A percentile compares a stretch with the other conserved stretches of the same genome.
Conservation (phyloP, 768 basidiomycete genomes). For the Clavulina sp. region DNA sequence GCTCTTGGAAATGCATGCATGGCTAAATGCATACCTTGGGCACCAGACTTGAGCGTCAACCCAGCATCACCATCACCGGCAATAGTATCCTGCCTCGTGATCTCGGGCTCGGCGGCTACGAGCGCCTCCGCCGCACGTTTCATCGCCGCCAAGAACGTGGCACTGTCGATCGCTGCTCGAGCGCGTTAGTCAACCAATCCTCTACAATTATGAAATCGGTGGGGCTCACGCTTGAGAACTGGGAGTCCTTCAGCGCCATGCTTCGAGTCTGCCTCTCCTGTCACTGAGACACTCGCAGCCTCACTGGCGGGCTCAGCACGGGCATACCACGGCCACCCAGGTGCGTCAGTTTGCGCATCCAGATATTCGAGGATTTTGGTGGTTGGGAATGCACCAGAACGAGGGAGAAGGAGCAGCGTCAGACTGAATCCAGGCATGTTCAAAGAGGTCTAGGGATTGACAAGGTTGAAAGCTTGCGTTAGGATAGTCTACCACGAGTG, state of each 20-base stretch:
- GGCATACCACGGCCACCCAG: conserved; percentile 77
- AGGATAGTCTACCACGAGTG: too few relatives aligned
- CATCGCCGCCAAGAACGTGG: conserved; percentile 37
- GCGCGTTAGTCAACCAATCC: background rate
- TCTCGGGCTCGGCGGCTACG: conserved; percentile 67
- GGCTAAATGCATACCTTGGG: conserved; percentile 31
- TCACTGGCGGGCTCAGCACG: conserved; percentile 17
- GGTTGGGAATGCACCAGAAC: conserved; percentile 21
- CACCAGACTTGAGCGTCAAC: conserved; percentile 54
- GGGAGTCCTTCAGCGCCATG: background rate
- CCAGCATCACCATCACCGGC: conserved; percentile 82
- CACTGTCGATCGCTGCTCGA: conserved; percentile 19
- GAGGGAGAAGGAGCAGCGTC: conserved; percentile 60
- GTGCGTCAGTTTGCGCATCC: conserved; percentile 47
- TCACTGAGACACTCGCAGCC: background rate
- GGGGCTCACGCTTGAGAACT: background rate
- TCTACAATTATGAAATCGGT: background rate
- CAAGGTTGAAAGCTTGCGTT: conserved; percentile 3
- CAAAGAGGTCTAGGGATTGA: conserved; percentile 55
- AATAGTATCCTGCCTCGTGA: conserved; percentile 80
- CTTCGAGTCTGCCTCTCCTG: background rate
- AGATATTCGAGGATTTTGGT: conserved; percentile 43
- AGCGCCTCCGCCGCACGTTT: conserved; percentile 45
- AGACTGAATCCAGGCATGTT: conserved; percentile 90
- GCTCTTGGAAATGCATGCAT: conserved; percentile 11